Evolutionary conservation across 257 asterid genomes (phyloP), one percentile per base, ranked within the genome.

Genomic region (Gentiana dahurica): DNA sequence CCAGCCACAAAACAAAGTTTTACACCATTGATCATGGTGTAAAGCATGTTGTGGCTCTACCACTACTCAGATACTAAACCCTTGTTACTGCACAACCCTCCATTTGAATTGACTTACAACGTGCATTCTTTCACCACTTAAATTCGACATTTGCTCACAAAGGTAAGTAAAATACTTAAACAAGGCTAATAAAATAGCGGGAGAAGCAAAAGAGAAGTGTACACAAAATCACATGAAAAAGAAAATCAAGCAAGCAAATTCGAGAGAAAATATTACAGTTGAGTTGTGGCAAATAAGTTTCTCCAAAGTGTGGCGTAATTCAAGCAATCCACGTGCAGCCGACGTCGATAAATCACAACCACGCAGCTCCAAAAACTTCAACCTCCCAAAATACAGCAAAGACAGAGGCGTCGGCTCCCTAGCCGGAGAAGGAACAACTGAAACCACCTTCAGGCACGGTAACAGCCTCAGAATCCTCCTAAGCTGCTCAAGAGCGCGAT

Each of bases 401-500:
- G 73, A 80, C 63, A 87, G 61, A 33, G 96, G 92, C 50, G 94
- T 82, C 33, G 96, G 98, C 58, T 91, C 98, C 77, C 86, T 81
- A 4, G 81, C 80, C 10, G 80, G 94, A 3, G 83, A 76, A 8
- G 86, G 82, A 54, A 87, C 81, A 71, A 82, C 80, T 4, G 94
- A 81, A 24, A 91, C 94, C 46, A 91, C 80, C 77, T 87, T 91
- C 66, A 91, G 65, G 41, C 94, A 81, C 8, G 95, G 85, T 51
- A 91, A 65, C 52, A 85, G 65, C 62, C 88, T 73, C 2, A 91
- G 91, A 64, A 87, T 91, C 68, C 96, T 78, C 12, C 96, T 78
- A 38, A 91, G 68, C 84, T 83, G 89, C 83, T 91, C 96, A 32
- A 91, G 86, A 39, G 98, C 98, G 45, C 95, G 92, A 76, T 91